Conservation (phyloP, 148 eudicot species). For the Camellia granthamiana region DNA sequence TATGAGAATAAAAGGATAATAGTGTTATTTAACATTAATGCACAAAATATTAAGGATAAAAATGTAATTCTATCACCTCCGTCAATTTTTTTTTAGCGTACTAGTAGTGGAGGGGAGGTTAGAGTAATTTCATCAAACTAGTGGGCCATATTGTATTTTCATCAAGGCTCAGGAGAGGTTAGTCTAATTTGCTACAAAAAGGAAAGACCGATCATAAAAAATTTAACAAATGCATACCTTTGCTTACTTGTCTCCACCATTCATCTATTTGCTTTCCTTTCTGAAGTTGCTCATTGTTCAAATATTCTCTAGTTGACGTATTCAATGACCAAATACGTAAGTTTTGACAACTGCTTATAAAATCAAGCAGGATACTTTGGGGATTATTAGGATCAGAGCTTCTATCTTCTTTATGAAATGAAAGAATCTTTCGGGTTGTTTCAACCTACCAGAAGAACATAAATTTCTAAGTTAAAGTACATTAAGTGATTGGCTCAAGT, state of each 20-base stretch:
- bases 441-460: constrained; percentile 54
- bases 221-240: constrained; percentile 46
- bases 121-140: too few relatives aligned
- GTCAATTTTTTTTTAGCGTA: too few relatives aligned
- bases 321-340: constrained; percentile 90
- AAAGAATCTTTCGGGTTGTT: constrained; percentile 72
- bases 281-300: constrained; percentile 87
- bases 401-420: constrained; percentile 87
- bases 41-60: too few relatives aligned
- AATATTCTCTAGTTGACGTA: constrained; percentile 63
- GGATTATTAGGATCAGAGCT: constrained; percentile 76
- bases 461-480: constrained; percentile 12
- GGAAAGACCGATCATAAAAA: neutral
- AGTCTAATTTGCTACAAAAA: neutral
- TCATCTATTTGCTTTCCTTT: constrained; percentile 99
- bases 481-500: constrained; percentile 10
- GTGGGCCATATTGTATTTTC: too few relatives aligned
- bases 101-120: too few relatives aligned
- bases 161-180: too few relatives aligned
- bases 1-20: too few relatives aligned
- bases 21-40: too few relatives aligned
- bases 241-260: constrained; percentile 96
- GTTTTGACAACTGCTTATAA: constrained; percentile 90
- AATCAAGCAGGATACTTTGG: constrained; percentile 83
- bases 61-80: too few relatives aligned